Percentiles rank a stretch among this genome's conserved stretches.
These are phyloP conservation scores for Rosa chinensis DNA, from an alignment of 306 rosid genomes.

Conservation along the genomic window DNA sequence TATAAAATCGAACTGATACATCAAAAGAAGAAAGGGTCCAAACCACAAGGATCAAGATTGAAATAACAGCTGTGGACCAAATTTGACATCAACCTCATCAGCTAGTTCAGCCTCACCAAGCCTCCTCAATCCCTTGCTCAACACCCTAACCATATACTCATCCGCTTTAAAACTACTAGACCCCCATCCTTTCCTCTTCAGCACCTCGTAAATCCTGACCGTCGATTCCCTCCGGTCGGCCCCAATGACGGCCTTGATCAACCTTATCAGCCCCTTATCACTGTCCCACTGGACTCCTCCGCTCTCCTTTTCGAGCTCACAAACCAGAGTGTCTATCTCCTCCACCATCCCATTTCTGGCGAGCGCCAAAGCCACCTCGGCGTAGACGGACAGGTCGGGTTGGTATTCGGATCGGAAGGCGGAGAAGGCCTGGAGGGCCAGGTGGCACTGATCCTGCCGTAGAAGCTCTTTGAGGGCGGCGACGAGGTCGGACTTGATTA, in stretches of 20 bases:
- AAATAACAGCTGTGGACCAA: slow-evolving; percentile 17
- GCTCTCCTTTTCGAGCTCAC: slow-evolving; percentile 39
- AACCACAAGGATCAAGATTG: background rate
- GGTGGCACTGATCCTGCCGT: slow-evolving; percentile 64
- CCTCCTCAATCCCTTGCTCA: slow-evolving; percentile 59
- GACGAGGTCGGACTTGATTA: slow-evolving; percentile 69
- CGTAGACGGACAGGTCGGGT: slow-evolving; percentile 52
- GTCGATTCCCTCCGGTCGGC: slow-evolving; percentile 67
- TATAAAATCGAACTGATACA: background rate
- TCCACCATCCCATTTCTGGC: slow-evolving; percentile 43
- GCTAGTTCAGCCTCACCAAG: slow-evolving; percentile 60
- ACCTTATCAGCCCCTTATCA: slow-evolving; percentile 54
- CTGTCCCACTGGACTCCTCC: slow-evolving; percentile 31
- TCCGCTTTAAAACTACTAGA: slow-evolving; percentile 37
- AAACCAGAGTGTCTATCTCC: slow-evolving; percentile 60
- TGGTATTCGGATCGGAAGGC: slow-evolving; percentile 66
- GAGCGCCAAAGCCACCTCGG: slow-evolving; percentile 51
- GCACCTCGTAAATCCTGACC: slow-evolving; percentile 66
- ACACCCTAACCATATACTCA: slow-evolving; percentile 59
- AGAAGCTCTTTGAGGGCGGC: slow-evolving; percentile 82
- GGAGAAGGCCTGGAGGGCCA: slow-evolving; percentile 68
- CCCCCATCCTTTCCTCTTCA: slow-evolving; percentile 71
- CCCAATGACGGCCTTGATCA: slow-evolving; percentile 64
- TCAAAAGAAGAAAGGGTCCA: background rate
- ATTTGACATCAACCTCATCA: slow-evolving; percentile 35